Evolutionary conservation across 2,329 filamentous ascomycete species (phyloP).

Genomic region (Colletotrichum spaethianum): DNA sequence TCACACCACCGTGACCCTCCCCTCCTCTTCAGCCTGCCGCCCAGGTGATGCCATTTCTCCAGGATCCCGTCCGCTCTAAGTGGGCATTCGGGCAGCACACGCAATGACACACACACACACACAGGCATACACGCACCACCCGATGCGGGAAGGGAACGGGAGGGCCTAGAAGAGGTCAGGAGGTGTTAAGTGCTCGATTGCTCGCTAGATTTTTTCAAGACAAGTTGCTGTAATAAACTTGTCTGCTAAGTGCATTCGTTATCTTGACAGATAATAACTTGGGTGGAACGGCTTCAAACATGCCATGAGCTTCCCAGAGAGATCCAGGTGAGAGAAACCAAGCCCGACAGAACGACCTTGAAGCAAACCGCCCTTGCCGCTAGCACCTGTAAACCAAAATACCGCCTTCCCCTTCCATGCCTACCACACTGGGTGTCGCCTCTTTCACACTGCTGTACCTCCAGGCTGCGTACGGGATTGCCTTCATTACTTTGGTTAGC

Average conservation of each 20-base stretch:
- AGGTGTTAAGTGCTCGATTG: constrained; percentile 5
- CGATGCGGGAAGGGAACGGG: constrained; percentile 5
- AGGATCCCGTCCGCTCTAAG: constrained; percentile 20
- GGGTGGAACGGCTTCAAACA: too few species aligned
- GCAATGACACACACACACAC: neutral
- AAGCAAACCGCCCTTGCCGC: constrained; percentile 32
- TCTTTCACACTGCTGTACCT: constrained; percentile 9
- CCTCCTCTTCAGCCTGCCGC: constrained; percentile 26
- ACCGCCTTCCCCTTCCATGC: constrained; percentile 7
- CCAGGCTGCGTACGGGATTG: neutral
- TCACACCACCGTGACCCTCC: constrained; percentile 31
- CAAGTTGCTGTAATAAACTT: neutral
- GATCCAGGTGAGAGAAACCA: neutral
- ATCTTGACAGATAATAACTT: neutral
- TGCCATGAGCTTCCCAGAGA: neutral
- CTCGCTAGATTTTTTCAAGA: neutral
- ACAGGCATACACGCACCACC: neutral
- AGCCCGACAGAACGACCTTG: neutral
- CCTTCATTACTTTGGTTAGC: neutral
- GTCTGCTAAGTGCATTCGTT: neutral
- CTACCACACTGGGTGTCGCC: neutral
- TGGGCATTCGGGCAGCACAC: constrained; percentile 22
- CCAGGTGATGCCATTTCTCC: constrained; percentile 42
- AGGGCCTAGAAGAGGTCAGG: constrained; percentile 19
- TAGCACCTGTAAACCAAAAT: neutral